Conservation (phyloP, 2,329 filamentous ascomycete genomes). For the Catunica adiposa region DNA sequence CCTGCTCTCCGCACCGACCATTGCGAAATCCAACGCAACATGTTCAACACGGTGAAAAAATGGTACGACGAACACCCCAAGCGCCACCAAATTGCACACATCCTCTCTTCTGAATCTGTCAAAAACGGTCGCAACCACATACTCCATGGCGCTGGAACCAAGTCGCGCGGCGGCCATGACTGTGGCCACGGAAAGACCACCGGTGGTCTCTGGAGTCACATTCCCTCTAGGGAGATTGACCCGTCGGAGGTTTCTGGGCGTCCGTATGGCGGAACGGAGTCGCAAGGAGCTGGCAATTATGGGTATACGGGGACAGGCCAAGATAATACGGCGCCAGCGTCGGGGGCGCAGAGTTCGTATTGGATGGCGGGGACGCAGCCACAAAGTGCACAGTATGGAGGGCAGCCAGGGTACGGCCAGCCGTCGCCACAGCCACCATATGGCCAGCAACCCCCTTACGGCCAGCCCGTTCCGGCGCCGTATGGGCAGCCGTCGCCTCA, state of each 20-base stretch:
- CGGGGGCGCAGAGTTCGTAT: conserved; percentile 11
- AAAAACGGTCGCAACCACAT: conserved; percentile 67
- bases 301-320: conserved; percentile 7
- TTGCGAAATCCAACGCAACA: conserved; percentile 66
- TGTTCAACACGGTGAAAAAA: conserved; percentile 71
- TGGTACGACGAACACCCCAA: conserved; percentile 62
- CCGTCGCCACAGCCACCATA: background rate
- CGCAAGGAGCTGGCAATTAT: background rate
- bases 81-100: conserved; percentile 48
- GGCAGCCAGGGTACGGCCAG: conserved; percentile 5
- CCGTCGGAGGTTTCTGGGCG: conserved; percentile 1
- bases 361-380: conserved; percentile 8
- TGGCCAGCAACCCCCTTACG: background rate
- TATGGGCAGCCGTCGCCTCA: background rate
- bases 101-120: conserved; percentile 75
- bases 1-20: conserved; percentile 62
- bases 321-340: background rate
- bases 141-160: conserved; percentile 23
- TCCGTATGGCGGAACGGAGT: conserved; percentile 5
- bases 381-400: background rate
- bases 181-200: conserved; percentile 40
- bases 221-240: conserved; percentile 38
- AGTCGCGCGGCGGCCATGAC: conserved; percentile 27
- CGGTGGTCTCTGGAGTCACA: conserved; percentile 44
- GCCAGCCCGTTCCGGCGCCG: background rate